Evolutionary conservation across 2,329 filamentous ascomycete species (phyloP).

Genomic region (Diaporthe nobilis): DNA sequence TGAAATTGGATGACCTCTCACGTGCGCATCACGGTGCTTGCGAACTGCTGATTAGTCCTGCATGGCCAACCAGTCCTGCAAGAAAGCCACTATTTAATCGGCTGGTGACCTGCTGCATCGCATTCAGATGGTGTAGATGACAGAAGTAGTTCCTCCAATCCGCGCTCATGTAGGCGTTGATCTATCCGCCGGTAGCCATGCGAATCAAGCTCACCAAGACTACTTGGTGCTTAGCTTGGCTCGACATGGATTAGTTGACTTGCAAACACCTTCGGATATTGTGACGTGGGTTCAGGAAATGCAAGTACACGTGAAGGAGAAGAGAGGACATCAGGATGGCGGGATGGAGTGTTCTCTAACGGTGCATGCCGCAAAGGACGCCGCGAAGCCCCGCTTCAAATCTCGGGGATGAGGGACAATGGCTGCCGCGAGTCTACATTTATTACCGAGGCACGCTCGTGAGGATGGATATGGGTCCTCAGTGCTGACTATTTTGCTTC

Average conservation of each 20-base stretch:
- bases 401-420: not conserved
- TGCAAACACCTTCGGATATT: not conserved
- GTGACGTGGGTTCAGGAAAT: not conserved
- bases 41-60: not conserved
- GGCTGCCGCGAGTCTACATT: too few species aligned
- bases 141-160: slow-evolving; percentile 5
- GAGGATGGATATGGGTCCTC: not conserved
- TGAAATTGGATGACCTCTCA: not conserved
- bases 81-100: not conserved
- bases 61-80: not conserved
- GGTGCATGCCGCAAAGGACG: too few species aligned
- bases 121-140: not conserved
- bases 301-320: not conserved
- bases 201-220: slow-evolving; percentile 20
- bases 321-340: not conserved
- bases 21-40: not conserved
- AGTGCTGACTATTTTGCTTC: not conserved
- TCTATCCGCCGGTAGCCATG: not conserved
- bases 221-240: not conserved
- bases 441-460: not conserved
- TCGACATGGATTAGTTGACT: not conserved
- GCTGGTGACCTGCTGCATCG: not conserved
- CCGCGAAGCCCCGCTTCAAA: slow-evolving; percentile 17
- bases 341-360: not conserved
- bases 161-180: not conserved